Percentiles rank a stretch among this genome's conserved stretches.
Evolutionary conservation across 2,329 filamentous ascomycete species (phyloP).

Genomic region (Dryadomyces quercus-mongolicae): DNA sequence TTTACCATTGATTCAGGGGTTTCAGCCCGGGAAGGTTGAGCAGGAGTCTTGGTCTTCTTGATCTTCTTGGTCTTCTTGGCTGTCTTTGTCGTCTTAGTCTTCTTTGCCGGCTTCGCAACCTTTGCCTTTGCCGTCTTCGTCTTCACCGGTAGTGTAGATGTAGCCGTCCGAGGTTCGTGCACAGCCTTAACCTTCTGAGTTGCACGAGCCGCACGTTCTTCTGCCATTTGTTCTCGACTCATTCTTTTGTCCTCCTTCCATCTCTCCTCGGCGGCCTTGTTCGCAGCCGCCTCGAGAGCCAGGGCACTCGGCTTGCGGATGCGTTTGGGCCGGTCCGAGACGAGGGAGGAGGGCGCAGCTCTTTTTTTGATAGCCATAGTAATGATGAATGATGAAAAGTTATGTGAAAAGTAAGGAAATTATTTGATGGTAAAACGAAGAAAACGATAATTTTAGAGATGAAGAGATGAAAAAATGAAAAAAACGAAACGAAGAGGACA

Average conservation of each 20-base stretch:
- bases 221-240: too few relatives aligned
- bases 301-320: background rate
- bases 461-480: background rate
- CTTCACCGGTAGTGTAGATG: too few relatives aligned
- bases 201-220: background rate
- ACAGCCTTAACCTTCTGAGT: background rate
- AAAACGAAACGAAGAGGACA: background rate
- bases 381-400: too few relatives aligned
- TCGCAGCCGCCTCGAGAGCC: background rate
- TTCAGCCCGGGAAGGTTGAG: too few relatives aligned
- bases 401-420: background rate
- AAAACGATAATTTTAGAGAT: background rate
- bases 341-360: too few relatives aligned
- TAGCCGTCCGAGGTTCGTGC: background rate
- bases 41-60: too few relatives aligned
- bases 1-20: too few relatives aligned
- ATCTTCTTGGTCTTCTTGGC: too few relatives aligned
- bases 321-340: background rate
- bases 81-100: too few relatives aligned
- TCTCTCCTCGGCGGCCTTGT: background rate
- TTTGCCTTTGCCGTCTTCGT: too few relatives aligned
- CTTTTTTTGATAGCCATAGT: background rate
- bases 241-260: background rate
- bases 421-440: too few relatives aligned
- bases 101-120: too few relatives aligned